phyloP scores from a whole-genome alignment of 768 basidiomycete species.

The Trametopsis cervina region DNA sequence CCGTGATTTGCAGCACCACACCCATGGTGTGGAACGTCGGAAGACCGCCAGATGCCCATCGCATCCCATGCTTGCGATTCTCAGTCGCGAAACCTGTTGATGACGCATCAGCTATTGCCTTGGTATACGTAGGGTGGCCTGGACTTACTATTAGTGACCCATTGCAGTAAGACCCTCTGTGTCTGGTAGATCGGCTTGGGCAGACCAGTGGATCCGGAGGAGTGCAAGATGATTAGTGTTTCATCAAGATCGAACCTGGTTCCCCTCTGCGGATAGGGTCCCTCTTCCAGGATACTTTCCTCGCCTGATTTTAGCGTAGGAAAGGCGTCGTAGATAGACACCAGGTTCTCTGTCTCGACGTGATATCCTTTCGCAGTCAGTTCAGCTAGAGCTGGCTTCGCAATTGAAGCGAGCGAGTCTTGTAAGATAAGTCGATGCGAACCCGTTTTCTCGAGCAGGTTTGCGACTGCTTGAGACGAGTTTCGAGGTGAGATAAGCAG shows the following conservation, averaged over 20 bases:
- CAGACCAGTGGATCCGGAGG: conserved; percentile 20
- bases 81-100: background rate
- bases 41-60: conserved; percentile 22
- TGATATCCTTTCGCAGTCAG: background rate
- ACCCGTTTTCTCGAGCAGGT: conserved; percentile 14
- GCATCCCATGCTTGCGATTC: background rate
- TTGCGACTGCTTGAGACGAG: conserved; percentile 13
- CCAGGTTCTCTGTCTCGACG: conserved; percentile 9
- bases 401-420: background rate
- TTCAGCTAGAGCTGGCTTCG: background rate
- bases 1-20: conserved; percentile 20
- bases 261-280: conserved; percentile 2
- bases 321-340: conserved; percentile 8
- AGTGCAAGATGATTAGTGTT: conserved; percentile 13
- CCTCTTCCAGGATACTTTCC: background rate
- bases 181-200: conserved; percentile 20
- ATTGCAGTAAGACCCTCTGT: conserved; percentile 13
- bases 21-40: conserved; percentile 30
- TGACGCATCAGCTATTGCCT: too few relatives aligned
- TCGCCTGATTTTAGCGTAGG: conserved; percentile 3
- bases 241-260: conserved; percentile 1
- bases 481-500: conserved; percentile 11
- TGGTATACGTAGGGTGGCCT: background rate
- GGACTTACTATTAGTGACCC: conserved; percentile 7
- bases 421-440: conserved; percentile 11